Percentiles rank a stretch among this genome's conserved stretches.
phyloP scores from a whole-genome alignment of 306 rosid genomes.

The Luffa aegyptiaca region DNA sequence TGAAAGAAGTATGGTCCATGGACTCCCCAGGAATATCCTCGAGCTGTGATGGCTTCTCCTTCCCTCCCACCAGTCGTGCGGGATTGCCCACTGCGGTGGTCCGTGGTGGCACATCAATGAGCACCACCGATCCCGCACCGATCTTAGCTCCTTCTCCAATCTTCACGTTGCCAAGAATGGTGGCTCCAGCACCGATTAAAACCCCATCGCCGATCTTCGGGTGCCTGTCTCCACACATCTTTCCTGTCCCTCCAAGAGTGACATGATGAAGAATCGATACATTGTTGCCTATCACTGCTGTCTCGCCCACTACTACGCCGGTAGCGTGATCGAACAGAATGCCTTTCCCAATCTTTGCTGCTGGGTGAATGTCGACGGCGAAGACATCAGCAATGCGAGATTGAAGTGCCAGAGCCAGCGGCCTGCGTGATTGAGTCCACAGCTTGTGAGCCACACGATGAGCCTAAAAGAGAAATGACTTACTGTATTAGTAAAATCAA shows the following conservation, averaged over 20 bases:
- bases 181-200: constrained; percentile 91
- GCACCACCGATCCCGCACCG: constrained; percentile 89
- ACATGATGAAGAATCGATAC: constrained; percentile 92
- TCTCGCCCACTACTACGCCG: constrained; percentile 91
- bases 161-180: constrained; percentile 68
- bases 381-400: constrained; percentile 80
- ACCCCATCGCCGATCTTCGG: constrained; percentile 93
- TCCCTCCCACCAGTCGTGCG: constrained; percentile 85
- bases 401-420: constrained; percentile 73
- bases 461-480: constrained; percentile 29
- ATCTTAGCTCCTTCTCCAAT: constrained; percentile 91
- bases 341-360: constrained; percentile 76
- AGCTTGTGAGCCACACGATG: constrained; percentile 74
- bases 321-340: constrained; percentile 85
- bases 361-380: constrained; percentile 91
- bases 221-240: constrained; percentile 79
- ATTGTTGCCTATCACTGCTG: constrained; percentile 85
- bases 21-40: constrained; percentile 92
- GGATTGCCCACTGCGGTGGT: constrained; percentile 84
- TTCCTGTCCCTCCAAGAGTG: constrained; percentile 94
- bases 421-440: constrained; percentile 71
- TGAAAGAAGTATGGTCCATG: constrained; percentile 93
- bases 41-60: constrained; percentile 60
- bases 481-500: neutral
- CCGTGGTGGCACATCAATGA: constrained; percentile 66